phyloP scores from a whole-genome alignment of 2,329 filamentous ascomycete genomes.

The Alternaria viburni region DNA sequence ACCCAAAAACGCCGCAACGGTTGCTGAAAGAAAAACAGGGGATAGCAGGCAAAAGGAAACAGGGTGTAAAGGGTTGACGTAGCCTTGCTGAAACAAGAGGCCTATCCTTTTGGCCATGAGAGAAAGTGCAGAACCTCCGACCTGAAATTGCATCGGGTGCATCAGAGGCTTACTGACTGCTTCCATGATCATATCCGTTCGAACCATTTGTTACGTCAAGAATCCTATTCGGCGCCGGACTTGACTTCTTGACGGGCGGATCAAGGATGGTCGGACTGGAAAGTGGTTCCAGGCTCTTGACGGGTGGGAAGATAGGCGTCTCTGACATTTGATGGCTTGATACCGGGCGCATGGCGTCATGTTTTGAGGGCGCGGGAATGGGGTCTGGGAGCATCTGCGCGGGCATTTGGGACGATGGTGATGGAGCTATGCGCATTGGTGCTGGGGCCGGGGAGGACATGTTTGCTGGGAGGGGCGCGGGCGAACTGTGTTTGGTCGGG shows the following conservation, averaged over 20 bases:
- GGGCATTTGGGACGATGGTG: constrained; percentile 37
- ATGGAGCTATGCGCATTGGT: constrained; percentile 35
- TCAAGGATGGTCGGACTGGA: constrained; percentile 64
- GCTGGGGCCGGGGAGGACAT: constrained; percentile 42
- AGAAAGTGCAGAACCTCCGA: neutral
- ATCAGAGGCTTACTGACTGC: neutral
- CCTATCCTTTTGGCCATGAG: neutral
- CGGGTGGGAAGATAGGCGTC: constrained; percentile 62
- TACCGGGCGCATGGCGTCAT: constrained; percentile 45
- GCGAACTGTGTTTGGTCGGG: constrained; percentile 49
- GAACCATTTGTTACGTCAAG: neutral
- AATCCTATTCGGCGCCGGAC: constrained; percentile 16
- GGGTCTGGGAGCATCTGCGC: constrained; percentile 44
- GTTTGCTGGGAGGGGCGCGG: constrained; percentile 42
- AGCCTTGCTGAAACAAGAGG: neutral
- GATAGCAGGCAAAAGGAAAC: neutral
- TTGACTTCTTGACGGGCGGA: constrained; percentile 63
- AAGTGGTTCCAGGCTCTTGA: constrained; percentile 64
- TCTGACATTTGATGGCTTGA: constrained; percentile 44
- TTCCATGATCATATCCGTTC: neutral
- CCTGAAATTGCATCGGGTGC: too few species aligned
- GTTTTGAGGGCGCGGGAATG: constrained; percentile 56
- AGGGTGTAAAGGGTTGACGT: neutral
- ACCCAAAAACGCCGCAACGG: neutral
- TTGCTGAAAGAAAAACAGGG: neutral